Evolutionary conservation across 2,329 filamentous ascomycete genomes (phyloP).

Genomic region (Fonsecaea multimorphosa): DNA sequence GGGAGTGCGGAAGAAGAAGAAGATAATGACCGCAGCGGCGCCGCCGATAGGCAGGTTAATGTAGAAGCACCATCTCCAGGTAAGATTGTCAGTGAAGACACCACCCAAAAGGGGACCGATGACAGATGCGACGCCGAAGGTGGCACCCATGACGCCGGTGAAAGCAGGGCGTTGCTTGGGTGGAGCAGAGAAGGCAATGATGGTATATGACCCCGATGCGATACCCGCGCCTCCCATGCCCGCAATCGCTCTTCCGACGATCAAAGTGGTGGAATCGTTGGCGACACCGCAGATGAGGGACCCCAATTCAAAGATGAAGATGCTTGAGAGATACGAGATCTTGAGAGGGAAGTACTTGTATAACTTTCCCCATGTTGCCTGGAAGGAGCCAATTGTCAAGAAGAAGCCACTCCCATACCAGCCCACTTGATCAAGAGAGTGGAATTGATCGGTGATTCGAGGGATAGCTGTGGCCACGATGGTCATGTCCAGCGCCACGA

Average conservation of each 20-base stretch:
- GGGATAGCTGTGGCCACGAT: constrained; percentile 47
- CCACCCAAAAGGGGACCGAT: constrained; percentile 43
- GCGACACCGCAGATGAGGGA: constrained; percentile 51
- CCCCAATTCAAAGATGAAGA: constrained; percentile 53
- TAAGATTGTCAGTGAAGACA: constrained; percentile 43
- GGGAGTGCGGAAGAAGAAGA: constrained; percentile 43
- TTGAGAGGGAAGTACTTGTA: constrained; percentile 46
- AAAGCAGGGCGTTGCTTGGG: constrained; percentile 56
- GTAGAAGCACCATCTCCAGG: constrained; percentile 48
- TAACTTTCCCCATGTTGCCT: constrained; percentile 44
- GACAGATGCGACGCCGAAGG: constrained; percentile 42
- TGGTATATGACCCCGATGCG: constrained; percentile 49
- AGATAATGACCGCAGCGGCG: constrained; percentile 38
- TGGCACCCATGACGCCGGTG: constrained; percentile 44
- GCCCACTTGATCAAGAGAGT: constrained; percentile 42
- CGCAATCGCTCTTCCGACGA: constrained; percentile 49
- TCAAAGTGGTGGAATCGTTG: constrained; percentile 44
- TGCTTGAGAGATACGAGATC: constrained; percentile 44
- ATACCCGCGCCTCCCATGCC: constrained; percentile 48
- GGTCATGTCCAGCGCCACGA: constrained; percentile 42
- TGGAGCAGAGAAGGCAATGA: constrained; percentile 55
- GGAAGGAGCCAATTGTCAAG: constrained; percentile 44
- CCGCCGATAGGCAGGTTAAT: constrained; percentile 46
- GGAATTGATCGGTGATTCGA: constrained; percentile 46
- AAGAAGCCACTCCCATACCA: constrained; percentile 50